Evolutionary conservation across 305 asterid species (phyloP).

Genomic region (Fraxinus floribunda): DNA sequence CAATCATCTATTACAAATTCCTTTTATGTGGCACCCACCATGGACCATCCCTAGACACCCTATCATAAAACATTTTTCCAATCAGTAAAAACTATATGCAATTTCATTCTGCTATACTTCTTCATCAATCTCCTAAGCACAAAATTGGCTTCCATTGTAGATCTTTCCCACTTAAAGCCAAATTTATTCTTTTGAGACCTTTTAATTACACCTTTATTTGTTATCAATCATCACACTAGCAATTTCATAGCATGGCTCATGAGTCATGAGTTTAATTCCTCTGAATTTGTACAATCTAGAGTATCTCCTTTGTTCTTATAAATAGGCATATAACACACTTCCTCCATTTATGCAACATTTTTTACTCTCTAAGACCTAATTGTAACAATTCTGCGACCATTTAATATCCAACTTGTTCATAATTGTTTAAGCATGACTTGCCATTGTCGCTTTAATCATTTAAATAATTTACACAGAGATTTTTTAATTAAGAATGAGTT

Average conservation of each 20-base stretch:
- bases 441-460: not conserved
- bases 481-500: not conserved
- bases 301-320: not conserved
- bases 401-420: not conserved
- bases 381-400: not conserved
- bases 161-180: not conserved
- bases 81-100: not conserved
- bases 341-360: not conserved
- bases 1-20: not conserved
- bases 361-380: not conserved
- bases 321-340: not conserved
- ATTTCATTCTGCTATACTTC: not conserved
- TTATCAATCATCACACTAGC: not conserved
- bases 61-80: not conserved
- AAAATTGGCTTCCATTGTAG: not conserved
- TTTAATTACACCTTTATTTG: not conserved
- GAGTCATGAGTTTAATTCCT: not conserved
- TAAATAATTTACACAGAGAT: not conserved
- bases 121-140: not conserved
- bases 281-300: not conserved
- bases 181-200: not conserved
- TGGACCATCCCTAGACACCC: not conserved
- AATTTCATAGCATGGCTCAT: not conserved
- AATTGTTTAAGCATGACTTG: not conserved
- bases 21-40: not conserved